A percentile compares a stretch with the other conserved stretches of the same genome.
phyloP scores from a whole-genome alignment of 352 stramenopile species.

The Phytophthora hibernalis region DNA sequence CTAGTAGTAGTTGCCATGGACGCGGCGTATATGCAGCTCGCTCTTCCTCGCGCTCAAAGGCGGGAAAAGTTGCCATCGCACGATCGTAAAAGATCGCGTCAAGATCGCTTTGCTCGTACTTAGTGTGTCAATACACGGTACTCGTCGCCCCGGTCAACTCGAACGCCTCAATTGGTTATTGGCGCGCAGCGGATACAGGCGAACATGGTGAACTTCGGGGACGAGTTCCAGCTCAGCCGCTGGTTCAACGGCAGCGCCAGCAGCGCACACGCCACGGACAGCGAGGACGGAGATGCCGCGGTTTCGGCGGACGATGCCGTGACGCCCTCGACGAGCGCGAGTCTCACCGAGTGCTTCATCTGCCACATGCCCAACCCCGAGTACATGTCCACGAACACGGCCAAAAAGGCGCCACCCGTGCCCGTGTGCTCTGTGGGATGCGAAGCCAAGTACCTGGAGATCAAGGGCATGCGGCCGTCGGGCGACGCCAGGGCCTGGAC shows the following conservation, averaged over 20 bases:
- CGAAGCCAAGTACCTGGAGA: slow-evolving; percentile 62
- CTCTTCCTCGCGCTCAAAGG: neutral
- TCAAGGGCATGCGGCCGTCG: slow-evolving; percentile 55
- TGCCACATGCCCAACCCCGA: slow-evolving; percentile 66
- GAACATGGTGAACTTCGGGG: slow-evolving; percentile 52
- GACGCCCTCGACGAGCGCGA: slow-evolving; percentile 28
- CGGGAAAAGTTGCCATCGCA: neutral
- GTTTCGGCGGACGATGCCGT: slow-evolving; percentile 30
- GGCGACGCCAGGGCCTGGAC: slow-evolving; percentile 30
- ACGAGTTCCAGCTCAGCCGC: slow-evolving; percentile 81
- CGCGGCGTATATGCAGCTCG: no score
- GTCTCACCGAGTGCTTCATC: slow-evolving; percentile 57
- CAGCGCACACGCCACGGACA: slow-evolving; percentile 49
- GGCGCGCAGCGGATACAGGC: slow-evolving; percentile 9
- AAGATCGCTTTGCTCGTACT: slow-evolving; percentile 44
- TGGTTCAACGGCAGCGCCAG: slow-evolving; percentile 73
- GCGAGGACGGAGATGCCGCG: slow-evolving; percentile 46
- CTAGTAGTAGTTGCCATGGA: no score
- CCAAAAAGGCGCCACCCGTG: slow-evolving; percentile 61
- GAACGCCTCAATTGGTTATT: slow-evolving; percentile 40
- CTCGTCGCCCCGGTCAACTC: neutral
- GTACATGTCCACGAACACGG: slow-evolving; percentile 70
- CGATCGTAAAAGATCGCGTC: slow-evolving; percentile 23
- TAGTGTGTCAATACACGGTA: slow-evolving; percentile 17
- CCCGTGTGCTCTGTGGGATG: slow-evolving; percentile 65